Percentiles rank a stretch among this genome's conserved stretches.
Evolutionary conservation across 129 eudicot species (phyloP).

Genomic region (Cynara cardunculus): DNA sequence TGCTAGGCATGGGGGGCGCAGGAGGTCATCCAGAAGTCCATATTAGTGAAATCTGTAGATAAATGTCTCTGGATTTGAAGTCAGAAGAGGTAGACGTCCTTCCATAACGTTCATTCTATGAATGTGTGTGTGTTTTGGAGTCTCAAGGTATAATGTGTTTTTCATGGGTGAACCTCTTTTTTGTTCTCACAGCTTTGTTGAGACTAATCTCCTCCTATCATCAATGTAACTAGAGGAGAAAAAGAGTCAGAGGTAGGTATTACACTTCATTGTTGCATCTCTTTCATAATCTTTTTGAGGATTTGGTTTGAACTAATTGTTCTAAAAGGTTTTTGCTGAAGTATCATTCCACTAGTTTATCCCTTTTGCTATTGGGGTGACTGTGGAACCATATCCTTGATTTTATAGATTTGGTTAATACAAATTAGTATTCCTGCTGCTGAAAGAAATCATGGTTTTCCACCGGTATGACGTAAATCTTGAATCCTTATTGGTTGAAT

Average conservation of each 20-base stretch:
- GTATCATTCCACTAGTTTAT: slow-evolving; percentile 9
- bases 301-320: slow-evolving; percentile 34
- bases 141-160: slow-evolving; percentile 29
- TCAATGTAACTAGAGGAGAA: slow-evolving; percentile 66
- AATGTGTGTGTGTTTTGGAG: slow-evolving; percentile 38
- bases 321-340: slow-evolving; percentile 11
- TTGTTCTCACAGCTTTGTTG: slow-evolving; percentile 92
- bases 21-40: slow-evolving; percentile 70
- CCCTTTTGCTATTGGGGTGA: slow-evolving; percentile 41
- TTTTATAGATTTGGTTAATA: slow-evolving; percentile 35
- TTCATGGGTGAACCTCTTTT: slow-evolving; percentile 58
- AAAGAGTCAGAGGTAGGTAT: slow-evolving; percentile 88
- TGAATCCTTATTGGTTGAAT: slow-evolving; percentile 2
- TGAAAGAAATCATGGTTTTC: slow-evolving; percentile 43
- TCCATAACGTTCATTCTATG: slow-evolving; percentile 31
- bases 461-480: slow-evolving; percentile 37
- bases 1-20: slow-evolving; percentile 41
- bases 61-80: slow-evolving; percentile 42
- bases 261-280: slow-evolving; percentile 34
- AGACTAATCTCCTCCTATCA: slow-evolving; percentile 67
- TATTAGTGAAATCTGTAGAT: slow-evolving; percentile 38
- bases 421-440: slow-evolving; percentile 52
- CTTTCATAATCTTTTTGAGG: slow-evolving; percentile 25
- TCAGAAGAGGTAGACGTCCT: slow-evolving; percentile 71
- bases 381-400: slow-evolving; percentile 18